Conservation (phyloP, 139 green algal species). For the Chlorella sp. region DNA sequence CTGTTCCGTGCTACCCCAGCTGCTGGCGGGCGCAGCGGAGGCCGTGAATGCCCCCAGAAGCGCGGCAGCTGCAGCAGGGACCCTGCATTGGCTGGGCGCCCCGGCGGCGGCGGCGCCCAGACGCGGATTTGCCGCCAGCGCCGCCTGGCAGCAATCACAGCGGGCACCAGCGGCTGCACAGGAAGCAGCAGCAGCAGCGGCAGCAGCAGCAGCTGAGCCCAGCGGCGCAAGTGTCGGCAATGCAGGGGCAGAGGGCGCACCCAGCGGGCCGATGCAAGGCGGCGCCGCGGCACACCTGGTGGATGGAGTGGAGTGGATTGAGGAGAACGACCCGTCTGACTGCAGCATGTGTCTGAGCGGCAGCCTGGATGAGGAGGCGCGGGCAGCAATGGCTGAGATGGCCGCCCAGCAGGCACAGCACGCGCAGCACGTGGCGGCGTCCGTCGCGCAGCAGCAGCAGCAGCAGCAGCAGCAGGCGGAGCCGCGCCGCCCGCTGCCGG, state of each 20-base stretch:
- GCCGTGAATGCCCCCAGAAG: background rate
- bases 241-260: background rate
- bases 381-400: background rate
- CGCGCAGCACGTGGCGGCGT: background rate
- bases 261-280: background rate
- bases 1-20: background rate
- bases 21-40: background rate
- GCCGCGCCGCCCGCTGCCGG: background rate
- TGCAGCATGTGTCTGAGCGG: slow-evolving; percentile 13
- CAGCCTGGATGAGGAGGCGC: slow-evolving; percentile 2
- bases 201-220: background rate
- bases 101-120: background rate
- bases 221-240: background rate
- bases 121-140: background rate
- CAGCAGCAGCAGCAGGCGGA: background rate
- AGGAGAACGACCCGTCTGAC: background rate
- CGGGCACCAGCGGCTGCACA: background rate
- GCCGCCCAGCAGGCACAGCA: background rate
- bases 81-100: background rate
- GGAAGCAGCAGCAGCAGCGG: background rate
- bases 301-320: background rate
- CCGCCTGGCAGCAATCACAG: slow-evolving; percentile 5
- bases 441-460: background rate
- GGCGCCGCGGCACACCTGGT: background rate
- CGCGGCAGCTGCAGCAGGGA: background rate